phyloP scores from a whole-genome alignment of 2,329 filamentous ascomycete genomes.

The Metarhizium brunneum region DNA sequence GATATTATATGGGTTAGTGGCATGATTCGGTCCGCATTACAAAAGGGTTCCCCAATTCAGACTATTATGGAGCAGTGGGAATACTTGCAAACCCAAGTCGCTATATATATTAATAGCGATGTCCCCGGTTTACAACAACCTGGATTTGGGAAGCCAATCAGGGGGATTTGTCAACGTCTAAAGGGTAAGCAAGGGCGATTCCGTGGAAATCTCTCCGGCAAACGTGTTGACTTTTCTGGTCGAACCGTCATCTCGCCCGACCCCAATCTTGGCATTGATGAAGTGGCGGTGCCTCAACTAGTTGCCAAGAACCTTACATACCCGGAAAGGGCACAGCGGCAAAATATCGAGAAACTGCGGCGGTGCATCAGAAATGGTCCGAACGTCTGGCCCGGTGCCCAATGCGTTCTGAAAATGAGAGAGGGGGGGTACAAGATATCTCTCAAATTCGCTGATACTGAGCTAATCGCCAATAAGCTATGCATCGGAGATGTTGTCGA shows the following conservation, averaged over 20 bases:
- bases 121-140: slow-evolving; percentile 80
- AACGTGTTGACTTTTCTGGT: slow-evolving; percentile 98
- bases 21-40: slow-evolving; percentile 70
- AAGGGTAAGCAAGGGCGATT: slow-evolving; percentile 98
- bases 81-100: slow-evolving; percentile 86
- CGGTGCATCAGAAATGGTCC: slow-evolving; percentile 66
- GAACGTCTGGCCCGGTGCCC: slow-evolving; percentile 75
- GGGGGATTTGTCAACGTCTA: slow-evolving; percentile 86
- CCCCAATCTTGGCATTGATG: slow-evolving; percentile 84
- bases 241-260: slow-evolving; percentile 96
- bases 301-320: slow-evolving; percentile 95
- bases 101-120: slow-evolving; percentile 96
- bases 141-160: slow-evolving; percentile 75
- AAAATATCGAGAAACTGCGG: slow-evolving; percentile 76
- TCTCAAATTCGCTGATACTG: slow-evolving; percentile 64
- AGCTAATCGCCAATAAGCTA: slow-evolving; percentile 65
- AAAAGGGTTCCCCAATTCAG: slow-evolving; percentile 72
- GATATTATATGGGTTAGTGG: slow-evolving; percentile 91
- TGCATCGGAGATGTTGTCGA: slow-evolving; percentile 82
- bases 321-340: slow-evolving; percentile 73
- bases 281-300: slow-evolving; percentile 81
- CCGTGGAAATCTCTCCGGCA: slow-evolving; percentile 90
- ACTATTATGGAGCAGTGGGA: slow-evolving; percentile 98
- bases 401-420: slow-evolving; percentile 66
- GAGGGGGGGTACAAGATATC: slow-evolving; percentile 58